Conservation (phyloP, 805 yeast genomes). For the Kazachstania kunashirensis region DNA sequence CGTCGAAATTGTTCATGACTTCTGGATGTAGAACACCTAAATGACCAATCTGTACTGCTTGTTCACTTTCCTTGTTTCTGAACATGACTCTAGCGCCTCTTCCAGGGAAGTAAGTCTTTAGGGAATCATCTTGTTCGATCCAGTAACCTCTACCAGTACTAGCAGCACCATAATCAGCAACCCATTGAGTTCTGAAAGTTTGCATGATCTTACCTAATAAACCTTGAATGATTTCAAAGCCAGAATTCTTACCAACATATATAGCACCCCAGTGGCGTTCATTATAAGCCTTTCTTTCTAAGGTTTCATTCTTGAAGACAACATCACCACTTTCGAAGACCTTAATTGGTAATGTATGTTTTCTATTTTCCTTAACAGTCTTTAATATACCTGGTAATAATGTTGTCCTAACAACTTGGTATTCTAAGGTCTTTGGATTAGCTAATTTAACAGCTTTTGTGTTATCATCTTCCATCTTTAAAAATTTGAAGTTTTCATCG, state of each 20-base stretch:
- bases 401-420: conserved; percentile 95
- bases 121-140: conserved; percentile 61
- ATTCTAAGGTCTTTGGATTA: conserved; percentile 93
- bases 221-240: conserved; percentile 92
- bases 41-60: conserved; percentile 57
- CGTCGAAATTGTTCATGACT: conserved; percentile 75
- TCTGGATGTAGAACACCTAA: conserved; percentile 95
- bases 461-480: conserved; percentile 64
- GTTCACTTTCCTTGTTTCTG: conserved; percentile 52
- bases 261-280: conserved; percentile 94
- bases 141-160: conserved; percentile 68
- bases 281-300: conserved; percentile 85
- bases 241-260: conserved; percentile 89
- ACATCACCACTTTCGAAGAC: conserved; percentile 95
- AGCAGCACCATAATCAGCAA: conserved; percentile 40
- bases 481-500: conserved; percentile 88
- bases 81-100: conserved; percentile 86
- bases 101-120: conserved; percentile 86
- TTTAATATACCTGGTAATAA: conserved; percentile 89
- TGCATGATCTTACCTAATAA: conserved; percentile 90
- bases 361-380: conserved; percentile 91
- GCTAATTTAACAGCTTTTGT: conserved; percentile 81
- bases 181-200: conserved; percentile 84
- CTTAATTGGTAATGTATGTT: conserved; percentile 87
- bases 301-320: conserved; percentile 65